These are phyloP conservation scores for Lentinula boryana DNA, from an alignment of 768 basidiomycete species.

Conservation along the genomic window DNA sequence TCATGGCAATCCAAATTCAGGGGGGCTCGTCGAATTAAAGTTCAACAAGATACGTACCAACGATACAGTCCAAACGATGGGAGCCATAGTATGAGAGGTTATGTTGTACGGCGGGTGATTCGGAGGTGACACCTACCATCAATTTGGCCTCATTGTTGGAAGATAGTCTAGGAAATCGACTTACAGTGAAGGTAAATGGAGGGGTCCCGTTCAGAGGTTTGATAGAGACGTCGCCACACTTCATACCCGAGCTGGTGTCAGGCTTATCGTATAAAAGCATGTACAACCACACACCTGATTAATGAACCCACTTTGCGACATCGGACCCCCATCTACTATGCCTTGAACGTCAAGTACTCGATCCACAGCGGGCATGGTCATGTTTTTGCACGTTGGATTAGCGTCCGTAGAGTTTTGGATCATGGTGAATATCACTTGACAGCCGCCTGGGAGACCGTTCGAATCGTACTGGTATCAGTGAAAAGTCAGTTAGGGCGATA, in stretches of 20 bases:
- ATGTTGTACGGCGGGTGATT: constrained; percentile 48
- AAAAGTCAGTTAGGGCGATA: background rate
- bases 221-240: constrained; percentile 45
- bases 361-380: constrained; percentile 22
- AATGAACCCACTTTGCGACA: constrained; percentile 39
- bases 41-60: constrained; percentile 19
- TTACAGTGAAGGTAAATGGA: constrained; percentile 43
- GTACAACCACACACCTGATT: constrained; percentile 29
- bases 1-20: background rate
- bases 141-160: background rate
- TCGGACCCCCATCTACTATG: constrained; percentile 27
- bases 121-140: constrained; percentile 37
- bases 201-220: constrained; percentile 37
- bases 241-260: background rate
- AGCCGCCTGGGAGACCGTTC: constrained; percentile 45
- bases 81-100: constrained; percentile 29
- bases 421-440: constrained; percentile 44
- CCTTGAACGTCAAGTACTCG: constrained; percentile 27
- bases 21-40: background rate
- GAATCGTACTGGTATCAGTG: constrained; percentile 31
- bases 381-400: constrained; percentile 33
- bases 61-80: constrained; percentile 35
- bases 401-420: constrained; percentile 30
- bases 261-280: background rate
- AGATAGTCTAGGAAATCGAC: constrained; percentile 4